Base-by-base conservation (phyloP, 805 yeast genomes). In the Kazachstania martiniae region DNA sequence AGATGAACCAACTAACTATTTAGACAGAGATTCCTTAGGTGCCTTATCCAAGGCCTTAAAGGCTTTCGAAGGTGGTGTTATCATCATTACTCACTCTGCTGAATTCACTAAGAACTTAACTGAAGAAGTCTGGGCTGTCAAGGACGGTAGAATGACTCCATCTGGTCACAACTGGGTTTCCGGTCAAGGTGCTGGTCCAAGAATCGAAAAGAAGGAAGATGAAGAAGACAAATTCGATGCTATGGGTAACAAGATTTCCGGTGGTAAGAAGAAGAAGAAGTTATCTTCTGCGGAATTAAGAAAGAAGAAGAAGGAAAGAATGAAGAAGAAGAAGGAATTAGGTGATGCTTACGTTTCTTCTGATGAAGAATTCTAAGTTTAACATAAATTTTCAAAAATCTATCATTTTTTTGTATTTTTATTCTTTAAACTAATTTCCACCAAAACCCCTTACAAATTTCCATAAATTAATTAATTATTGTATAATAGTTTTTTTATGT, bases 291-390 rank as follows among this genome's bases (percentile, higher is more conserved):
- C 98, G 50, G 99, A 91, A 70, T 74, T 89, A 66, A 85, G 99
- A 80, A 91, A 91, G 95, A 91, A 91, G 95, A 91, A 91, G 96
- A 91, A 91, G 94, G 98, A 91, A 74, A 86, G 99, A 80, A 87
- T 91, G 97, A 85, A 82, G 82, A 91, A 89, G 94, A 91, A 89
- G 96, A 91, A 91, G 94, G 94, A 81, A 68, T 68, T 87, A 64
- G 97, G 97, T 76, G 98, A 91, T 63, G 97, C 91, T 67, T 93
- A 91, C 66, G 96, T 86, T 53, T 89, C 97, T 46, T 91, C 94
- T 56, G 95, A 87, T 54, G 98, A 89, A 37, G 91, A 79, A 55
- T 70, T 75, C 49, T 80, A 16, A 21, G 14, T 31, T 18, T n/a
- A 7, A 9, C 15, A 13, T 4, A 9, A 31, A 13, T n/a, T n/a